Evolutionary conservation across 306 rosid species (phyloP).

Genomic region (Cotoneaster glaucophyllus): DNA sequence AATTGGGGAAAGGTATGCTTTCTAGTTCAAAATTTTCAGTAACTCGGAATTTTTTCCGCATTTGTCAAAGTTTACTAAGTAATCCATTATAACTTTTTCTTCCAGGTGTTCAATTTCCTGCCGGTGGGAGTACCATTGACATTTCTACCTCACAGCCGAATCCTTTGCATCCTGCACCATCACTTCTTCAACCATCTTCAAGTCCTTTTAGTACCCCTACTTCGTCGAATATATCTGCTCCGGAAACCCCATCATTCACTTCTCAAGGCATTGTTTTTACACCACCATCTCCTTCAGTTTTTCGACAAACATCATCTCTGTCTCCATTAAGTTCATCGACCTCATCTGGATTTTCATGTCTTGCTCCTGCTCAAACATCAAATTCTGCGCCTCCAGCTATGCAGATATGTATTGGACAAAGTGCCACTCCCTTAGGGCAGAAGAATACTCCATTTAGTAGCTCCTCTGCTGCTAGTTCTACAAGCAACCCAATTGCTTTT

Average conservation of each 20-base stretch:
- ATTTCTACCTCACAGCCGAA: conserved; percentile 47
- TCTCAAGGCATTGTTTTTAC: neutral
- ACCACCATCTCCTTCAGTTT: neutral
- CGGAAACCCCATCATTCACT: conserved; percentile 12
- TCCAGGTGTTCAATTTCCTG: conserved; percentile 75
- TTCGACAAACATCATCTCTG: neutral
- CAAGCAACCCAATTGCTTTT: too few relatives aligned
- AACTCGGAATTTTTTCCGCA: neutral
- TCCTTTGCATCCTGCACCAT: conserved; percentile 41
- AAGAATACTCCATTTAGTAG: too few relatives aligned
- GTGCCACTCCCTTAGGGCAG: too few relatives aligned
- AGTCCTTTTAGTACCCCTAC: conserved; percentile 50
- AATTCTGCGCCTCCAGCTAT: conserved; percentile 5
- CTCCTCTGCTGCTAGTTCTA: too few relatives aligned
- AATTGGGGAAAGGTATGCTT: conserved; percentile 62
- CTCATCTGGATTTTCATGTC: neutral
- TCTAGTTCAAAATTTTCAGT: too few relatives aligned
- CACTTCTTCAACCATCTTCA: conserved; percentile 62
- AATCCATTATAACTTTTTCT: neutral
- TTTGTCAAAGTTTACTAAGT: neutral
- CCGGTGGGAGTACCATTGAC: conserved; percentile 48
- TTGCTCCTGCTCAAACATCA: neutral
- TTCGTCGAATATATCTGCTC: conserved; percentile 53
- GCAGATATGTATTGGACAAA: too few relatives aligned
- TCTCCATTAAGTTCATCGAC: neutral